A percentile compares a stretch with the other conserved stretches of the same genome.
These are phyloP conservation scores for Sphaerobolus stellatus DNA, from an alignment of 1,284 basidiomycete genomes.

Conservation along the genomic window DNA sequence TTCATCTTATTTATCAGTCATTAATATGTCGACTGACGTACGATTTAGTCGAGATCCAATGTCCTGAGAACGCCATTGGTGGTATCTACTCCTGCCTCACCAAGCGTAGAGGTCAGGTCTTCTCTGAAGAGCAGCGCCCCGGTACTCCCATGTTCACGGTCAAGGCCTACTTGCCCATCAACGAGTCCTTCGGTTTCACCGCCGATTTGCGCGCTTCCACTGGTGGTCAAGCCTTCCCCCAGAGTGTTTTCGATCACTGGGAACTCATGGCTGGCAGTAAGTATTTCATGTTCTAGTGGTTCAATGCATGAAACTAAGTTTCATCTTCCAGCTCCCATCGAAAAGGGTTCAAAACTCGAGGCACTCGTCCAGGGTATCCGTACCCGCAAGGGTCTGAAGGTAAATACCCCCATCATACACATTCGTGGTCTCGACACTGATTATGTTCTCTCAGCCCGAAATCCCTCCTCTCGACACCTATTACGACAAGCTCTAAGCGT, in stretches of 20 bases:
- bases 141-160: slow-evolving; percentile 99
- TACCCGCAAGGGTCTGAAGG: slow-evolving; percentile 91
- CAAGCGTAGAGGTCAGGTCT: slow-evolving; percentile 98
- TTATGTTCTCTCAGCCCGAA: slow-evolving; percentile 56
- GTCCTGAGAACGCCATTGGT: slow-evolving; percentile 96
- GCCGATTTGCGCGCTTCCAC: slow-evolving; percentile 92
- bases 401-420: slow-evolving; percentile 36
- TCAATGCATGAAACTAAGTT: not conserved
- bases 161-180: slow-evolving; percentile 97
- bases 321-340: slow-evolving; percentile 58
- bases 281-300: slow-evolving; percentile 24
- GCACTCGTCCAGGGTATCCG: slow-evolving; percentile 85
- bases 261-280: slow-evolving; percentile 79
- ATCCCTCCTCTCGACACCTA: slow-evolving; percentile 84
- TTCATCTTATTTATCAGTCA: slow-evolving; percentile 4
- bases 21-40: slow-evolving; percentile 3
- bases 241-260: slow-evolving; percentile 94
- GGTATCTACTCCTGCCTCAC: slow-evolving; percentile 96
- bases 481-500: slow-evolving; percentile 86
- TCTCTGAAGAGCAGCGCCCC: slow-evolving; percentile 94
- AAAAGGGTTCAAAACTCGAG: slow-evolving; percentile 89
- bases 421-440: slow-evolving; percentile 2
- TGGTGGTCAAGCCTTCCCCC: slow-evolving; percentile 97
- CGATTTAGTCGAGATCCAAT: slow-evolving; percentile 87
- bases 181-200: slow-evolving; percentile 99